These are phyloP conservation scores for Ganoderma lingzhi DNA, from an alignment of 1,284 basidiomycete genomes.

Conservation along the genomic window DNA sequence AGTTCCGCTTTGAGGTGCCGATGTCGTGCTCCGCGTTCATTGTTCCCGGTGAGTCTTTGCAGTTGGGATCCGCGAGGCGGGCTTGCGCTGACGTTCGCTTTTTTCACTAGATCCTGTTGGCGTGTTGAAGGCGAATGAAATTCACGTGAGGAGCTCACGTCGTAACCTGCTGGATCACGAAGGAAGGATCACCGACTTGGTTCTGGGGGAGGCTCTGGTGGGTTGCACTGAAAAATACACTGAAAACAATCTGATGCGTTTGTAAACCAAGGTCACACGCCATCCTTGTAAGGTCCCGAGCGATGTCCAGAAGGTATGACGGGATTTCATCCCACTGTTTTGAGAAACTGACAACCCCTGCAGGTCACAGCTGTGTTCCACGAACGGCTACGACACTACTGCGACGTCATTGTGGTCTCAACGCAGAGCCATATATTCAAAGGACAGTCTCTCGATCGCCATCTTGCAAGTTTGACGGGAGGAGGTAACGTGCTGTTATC, in stretches of 20 bases:
- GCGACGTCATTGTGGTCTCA: conserved; percentile 53
- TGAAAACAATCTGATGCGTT: not conserved
- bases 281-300: conserved; percentile 56
- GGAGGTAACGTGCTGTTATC: conserved; percentile 42
- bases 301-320: conserved; percentile 52
- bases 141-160: conserved; percentile 47
- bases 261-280: conserved; percentile 44
- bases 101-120: conserved; percentile 45
- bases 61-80: not conserved
- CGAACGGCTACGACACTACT: conserved; percentile 42
- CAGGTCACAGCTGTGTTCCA: conserved; percentile 51
- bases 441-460: conserved; percentile 36
- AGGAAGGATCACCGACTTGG: conserved; percentile 41
- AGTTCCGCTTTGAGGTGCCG: conserved; percentile 42
- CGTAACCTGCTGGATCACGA: conserved; percentile 38
- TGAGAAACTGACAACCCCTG: not conserved
- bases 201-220: conserved; percentile 52
- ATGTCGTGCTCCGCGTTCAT: conserved; percentile 51
- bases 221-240: conserved; percentile 17
- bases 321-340: not conserved
- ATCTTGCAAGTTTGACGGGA: conserved; percentile 50
- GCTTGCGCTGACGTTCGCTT: conserved; percentile 3
- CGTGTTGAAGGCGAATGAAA: conserved; percentile 47
- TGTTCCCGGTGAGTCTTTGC: conserved; percentile 46
- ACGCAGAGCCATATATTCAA: conserved; percentile 41